Evolutionary conservation across 129 eudicot species (phyloP).

Genomic region (Tagetes patula): DNA sequence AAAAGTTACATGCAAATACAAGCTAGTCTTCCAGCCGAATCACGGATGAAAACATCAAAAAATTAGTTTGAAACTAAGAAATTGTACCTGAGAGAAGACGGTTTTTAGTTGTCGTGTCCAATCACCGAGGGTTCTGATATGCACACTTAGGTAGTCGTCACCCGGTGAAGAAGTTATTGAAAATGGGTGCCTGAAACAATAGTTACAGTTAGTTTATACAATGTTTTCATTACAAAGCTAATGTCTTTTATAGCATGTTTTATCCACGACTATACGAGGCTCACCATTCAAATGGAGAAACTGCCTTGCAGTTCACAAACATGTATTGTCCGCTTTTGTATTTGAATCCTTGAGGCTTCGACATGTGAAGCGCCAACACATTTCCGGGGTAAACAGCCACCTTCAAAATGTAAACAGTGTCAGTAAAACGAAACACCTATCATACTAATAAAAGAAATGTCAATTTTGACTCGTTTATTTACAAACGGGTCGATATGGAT

Average conservation of each 20-base stretch:
- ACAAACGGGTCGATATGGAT: background rate
- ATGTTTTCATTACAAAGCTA: background rate
- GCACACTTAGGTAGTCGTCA: conserved; percentile 19
- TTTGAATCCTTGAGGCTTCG: conserved; percentile 9
- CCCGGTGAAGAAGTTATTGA: conserved; percentile 23
- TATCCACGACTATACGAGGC: background rate
- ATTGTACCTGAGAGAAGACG: conserved; percentile 11
- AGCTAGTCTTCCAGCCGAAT: background rate
- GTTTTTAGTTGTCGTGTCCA: conserved; percentile 19
- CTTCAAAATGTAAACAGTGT: conserved; percentile 1
- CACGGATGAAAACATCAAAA: background rate
- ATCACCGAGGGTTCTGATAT: conserved; percentile 9
- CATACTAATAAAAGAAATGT: background rate
- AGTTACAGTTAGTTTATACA: background rate
- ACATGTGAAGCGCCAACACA: conserved; percentile 16
- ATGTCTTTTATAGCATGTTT: background rate
- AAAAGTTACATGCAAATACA: background rate
- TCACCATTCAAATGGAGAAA: conserved; percentile 21
- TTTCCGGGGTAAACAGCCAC: conserved; percentile 20
- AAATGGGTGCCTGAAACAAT: conserved; percentile 22
- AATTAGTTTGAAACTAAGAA: background rate
- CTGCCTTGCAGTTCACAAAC: conserved; percentile 18
- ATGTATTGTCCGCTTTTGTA: conserved; percentile 27
- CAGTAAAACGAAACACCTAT: background rate
- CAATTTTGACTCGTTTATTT: background rate